Evolutionary conservation across 345 rosid species (phyloP).

Genomic region (Salix caprea): DNA sequence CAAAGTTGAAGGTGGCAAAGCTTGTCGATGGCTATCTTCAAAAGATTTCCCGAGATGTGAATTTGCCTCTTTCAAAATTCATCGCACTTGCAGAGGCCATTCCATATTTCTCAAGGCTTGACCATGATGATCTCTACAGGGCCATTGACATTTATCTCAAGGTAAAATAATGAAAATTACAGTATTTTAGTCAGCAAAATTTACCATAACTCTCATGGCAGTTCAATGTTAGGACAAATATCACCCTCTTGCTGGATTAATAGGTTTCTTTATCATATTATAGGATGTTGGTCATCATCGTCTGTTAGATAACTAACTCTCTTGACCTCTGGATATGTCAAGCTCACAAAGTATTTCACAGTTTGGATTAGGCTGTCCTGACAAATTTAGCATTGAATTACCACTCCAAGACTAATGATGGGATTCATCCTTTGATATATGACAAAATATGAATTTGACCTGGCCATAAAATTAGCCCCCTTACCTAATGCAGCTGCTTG

Average conservation of each 20-base stretch:
- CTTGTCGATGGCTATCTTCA: slow-evolving; percentile 82
- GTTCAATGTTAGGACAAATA: slow-evolving; percentile 9
- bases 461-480: not conserved
- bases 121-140: slow-evolving; percentile 88
- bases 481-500: not conserved
- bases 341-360: slow-evolving; percentile 14
- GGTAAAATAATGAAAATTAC: slow-evolving; percentile 42
- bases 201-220: slow-evolving; percentile 6
- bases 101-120: slow-evolving; percentile 79
- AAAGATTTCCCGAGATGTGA: slow-evolving; percentile 68
- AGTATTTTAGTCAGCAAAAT: not conserved
- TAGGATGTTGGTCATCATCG: slow-evolving; percentile 32
- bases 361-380: slow-evolving; percentile 33
- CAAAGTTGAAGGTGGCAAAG: slow-evolving; percentile 93
- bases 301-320: slow-evolving; percentile 48
- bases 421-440: not conserved
- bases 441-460: not conserved
- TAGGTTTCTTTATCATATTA: slow-evolving; percentile 10
- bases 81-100: slow-evolving; percentile 67
- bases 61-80: slow-evolving; percentile 77
- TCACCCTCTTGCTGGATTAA: slow-evolving; percentile 6
- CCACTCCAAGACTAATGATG: not conserved
- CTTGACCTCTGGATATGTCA: slow-evolving; percentile 36
- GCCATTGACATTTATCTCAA: slow-evolving; percentile 96
- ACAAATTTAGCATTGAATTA: slow-evolving; percentile 9